phyloP scores from a whole-genome alignment of 2,329 filamentous ascomycete genomes.

The Piedraia hortae region DNA sequence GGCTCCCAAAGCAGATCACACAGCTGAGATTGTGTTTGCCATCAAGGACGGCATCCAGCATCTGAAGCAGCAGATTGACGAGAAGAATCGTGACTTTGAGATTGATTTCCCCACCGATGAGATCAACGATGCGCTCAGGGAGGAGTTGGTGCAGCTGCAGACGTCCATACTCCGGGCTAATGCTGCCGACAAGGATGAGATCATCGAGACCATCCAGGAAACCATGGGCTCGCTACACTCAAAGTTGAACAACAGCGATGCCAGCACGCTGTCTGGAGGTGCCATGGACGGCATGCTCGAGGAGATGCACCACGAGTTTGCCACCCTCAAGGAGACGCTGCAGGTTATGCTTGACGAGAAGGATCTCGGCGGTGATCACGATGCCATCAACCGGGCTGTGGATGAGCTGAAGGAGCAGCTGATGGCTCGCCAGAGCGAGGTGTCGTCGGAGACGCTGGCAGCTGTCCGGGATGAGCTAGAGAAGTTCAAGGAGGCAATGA shows the following conservation, averaged over 20 bases:
- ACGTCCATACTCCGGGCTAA: constrained; percentile 40
- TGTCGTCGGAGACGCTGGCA: constrained; percentile 16
- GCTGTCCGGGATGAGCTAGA: constrained; percentile 18
- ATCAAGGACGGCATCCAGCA: constrained; percentile 11
- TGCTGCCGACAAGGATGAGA: constrained; percentile 30
- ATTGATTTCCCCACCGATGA: constrained; percentile 16
- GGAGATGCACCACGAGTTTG: constrained; percentile 31
- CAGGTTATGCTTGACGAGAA: constrained; percentile 22
- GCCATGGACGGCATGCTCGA: constrained; percentile 20
- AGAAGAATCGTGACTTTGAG: constrained; percentile 14
- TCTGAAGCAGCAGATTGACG: constrained; percentile 8
- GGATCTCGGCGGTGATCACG: too few species aligned
- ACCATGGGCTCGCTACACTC: constrained; percentile 22
- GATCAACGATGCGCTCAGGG: constrained; percentile 42
- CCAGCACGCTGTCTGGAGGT: constrained; percentile 8
- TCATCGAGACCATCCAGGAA: constrained; percentile 30
- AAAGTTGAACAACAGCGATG: constrained; percentile 15
- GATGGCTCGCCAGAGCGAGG: constrained; percentile 14
- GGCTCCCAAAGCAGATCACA: constrained; percentile 4
- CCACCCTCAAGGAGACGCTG: constrained; percentile 30
- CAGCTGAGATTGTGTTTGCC: constrained; percentile 10
- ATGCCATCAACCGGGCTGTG: constrained; percentile 27
- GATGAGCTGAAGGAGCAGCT: constrained; percentile 17
- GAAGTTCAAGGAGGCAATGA: constrained; percentile 16
- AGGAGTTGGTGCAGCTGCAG: constrained; percentile 57